Evolutionary conservation across 2,329 filamentous ascomycete genomes (phyloP).

Genomic region (Rutstroemia sp.): DNA sequence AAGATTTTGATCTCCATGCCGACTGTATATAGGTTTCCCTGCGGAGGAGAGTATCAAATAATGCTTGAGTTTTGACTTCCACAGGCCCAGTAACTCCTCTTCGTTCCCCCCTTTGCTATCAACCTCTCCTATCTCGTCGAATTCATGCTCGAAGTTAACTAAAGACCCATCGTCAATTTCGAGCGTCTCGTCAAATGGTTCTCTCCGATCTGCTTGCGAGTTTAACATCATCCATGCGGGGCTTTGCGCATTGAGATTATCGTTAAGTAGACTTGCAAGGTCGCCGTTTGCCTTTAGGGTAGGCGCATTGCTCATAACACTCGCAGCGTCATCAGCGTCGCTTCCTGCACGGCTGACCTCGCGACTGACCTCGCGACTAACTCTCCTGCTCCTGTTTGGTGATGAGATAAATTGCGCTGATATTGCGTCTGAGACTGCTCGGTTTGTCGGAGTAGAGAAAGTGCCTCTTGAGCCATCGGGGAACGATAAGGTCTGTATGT

Average conservation of each 20-base stretch:
- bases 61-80: constrained; percentile 93
- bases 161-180: constrained; percentile 46
- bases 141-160: constrained; percentile 66
- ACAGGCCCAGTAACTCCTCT: constrained; percentile 50
- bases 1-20: constrained; percentile 82
- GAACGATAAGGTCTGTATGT: constrained; percentile 69
- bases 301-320: constrained; percentile 42
- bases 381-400: constrained; percentile 19
- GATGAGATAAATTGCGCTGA: constrained; percentile 21
- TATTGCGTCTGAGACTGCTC: constrained; percentile 25
- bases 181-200: constrained; percentile 49
- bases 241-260: constrained; percentile 58
- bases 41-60: constrained; percentile 95
- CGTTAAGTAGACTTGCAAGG: constrained; percentile 72
- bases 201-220: constrained; percentile 51
- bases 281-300: constrained; percentile 53
- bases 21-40: constrained; percentile 94
- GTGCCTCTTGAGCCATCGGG: constrained; percentile 62
- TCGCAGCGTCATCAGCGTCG: constrained; percentile 41
- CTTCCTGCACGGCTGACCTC: constrained; percentile 33
- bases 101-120: constrained; percentile 46
- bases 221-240: constrained; percentile 62
- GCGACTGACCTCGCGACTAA: constrained; percentile 6
- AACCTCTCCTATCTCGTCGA: constrained; percentile 63
- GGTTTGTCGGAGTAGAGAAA: constrained; percentile 39